Percentiles rank a stretch among this genome's conserved stretches.
These are phyloP conservation scores for Histomonas meleagridis DNA, from an alignment of 208 protist species.

Conservation along the genomic window DNA sequence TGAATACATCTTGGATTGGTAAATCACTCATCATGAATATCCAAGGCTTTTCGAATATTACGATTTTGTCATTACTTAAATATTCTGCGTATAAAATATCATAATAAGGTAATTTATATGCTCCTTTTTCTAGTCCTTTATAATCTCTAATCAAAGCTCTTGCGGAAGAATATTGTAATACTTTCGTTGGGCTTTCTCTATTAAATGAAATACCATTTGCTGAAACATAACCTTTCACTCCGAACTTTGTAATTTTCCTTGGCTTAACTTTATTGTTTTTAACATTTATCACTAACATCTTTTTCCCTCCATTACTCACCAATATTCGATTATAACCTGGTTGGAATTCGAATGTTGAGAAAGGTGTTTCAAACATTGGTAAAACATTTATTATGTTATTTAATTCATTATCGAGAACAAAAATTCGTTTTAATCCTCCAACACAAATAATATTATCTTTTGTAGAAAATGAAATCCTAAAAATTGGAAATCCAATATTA, in stretches of 20 bases:
- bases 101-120: background rate
- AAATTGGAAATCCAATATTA: background rate
- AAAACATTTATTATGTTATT: background rate
- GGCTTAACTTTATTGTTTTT: background rate
- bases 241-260: background rate
- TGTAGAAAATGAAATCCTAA: background rate
- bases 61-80: background rate
- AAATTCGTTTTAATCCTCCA: background rate
- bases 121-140: background rate
- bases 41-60: constrained; percentile 31
- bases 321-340: background rate
- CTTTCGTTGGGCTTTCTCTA: background rate
- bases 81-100: background rate
- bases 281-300: background rate
- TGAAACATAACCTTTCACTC: background rate
- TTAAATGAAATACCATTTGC: background rate
- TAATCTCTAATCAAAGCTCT: background rate
- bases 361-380: background rate
- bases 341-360: background rate
- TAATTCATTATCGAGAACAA: background rate
- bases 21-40: background rate
- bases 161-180: background rate
- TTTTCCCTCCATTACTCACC: background rate
- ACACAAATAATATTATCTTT: background rate
- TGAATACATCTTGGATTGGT: background rate